A percentile compares a stretch with the other conserved stretches of the same genome.
These are phyloP conservation scores for Solanum hybrid DNA, from an alignment of 305 asterid species.

Conservation along the genomic window DNA sequence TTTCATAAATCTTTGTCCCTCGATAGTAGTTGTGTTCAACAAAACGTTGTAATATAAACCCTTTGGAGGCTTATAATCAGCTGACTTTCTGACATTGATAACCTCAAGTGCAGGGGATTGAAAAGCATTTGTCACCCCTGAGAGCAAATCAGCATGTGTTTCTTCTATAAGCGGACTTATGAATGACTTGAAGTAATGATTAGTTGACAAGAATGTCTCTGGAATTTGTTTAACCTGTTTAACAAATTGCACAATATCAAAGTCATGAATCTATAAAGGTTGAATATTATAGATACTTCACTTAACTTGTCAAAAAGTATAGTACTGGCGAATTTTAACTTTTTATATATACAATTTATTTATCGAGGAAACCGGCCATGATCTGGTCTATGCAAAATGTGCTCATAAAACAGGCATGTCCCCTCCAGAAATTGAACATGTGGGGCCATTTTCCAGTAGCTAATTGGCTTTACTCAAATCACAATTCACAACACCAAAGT, in stretches of 20 bases:
- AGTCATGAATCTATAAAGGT: neutral
- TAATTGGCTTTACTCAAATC: neutral
- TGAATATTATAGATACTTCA: neutral
- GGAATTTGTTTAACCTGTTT: constrained; percentile 22
- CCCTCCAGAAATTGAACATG: neutral
- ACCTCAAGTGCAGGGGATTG: constrained; percentile 18
- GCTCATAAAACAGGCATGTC: neutral
- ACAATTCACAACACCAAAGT: neutral
- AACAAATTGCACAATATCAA: neutral
- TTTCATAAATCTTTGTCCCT: neutral
- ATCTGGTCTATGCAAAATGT: neutral
- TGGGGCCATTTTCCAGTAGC: neutral
- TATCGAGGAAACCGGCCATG: neutral
- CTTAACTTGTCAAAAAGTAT: neutral
- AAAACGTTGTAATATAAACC: constrained; percentile 8
- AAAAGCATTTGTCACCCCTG: constrained; percentile 8
- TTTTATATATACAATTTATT: too few species aligned
- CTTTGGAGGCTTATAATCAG: neutral
- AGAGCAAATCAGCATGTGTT: constrained; percentile 28
- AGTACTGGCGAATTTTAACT: too few species aligned
- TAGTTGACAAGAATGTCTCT: constrained; percentile 22
- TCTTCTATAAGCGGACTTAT: constrained; percentile 33
- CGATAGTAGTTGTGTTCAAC: neutral
- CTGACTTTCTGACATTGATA: neutral
- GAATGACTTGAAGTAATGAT: constrained; percentile 29